Conservation (phyloP, 331 rosid species). For the Stylosanthes scabra region DNA sequence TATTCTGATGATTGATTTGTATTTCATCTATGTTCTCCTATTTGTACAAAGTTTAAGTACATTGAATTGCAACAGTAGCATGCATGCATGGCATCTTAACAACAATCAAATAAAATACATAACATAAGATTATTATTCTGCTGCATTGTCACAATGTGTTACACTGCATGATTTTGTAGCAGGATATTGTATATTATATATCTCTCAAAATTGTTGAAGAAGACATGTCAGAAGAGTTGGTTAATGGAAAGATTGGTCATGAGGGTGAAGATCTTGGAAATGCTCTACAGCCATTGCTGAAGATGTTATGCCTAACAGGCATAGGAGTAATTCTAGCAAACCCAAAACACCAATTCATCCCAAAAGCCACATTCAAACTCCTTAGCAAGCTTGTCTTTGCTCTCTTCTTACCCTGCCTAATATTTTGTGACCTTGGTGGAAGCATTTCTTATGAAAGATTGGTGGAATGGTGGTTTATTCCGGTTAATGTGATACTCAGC, state of each 20-base stretch:
- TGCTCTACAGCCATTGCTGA: constrained; percentile 76
- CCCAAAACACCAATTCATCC: constrained; percentile 66
- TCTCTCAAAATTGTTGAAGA: constrained; percentile 3
- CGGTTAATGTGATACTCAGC: constrained; percentile 71
- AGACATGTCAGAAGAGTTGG: constrained; percentile 49
- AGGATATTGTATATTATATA: constrained; percentile 41
- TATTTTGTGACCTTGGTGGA: constrained; percentile 77
- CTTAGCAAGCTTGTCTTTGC: constrained; percentile 94
- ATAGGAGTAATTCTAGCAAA: constrained; percentile 71
- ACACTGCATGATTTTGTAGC: constrained; percentile 34
- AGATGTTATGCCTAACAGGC: constrained; percentile 68
- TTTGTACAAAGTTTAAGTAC: neutral
- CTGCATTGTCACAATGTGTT: no score
- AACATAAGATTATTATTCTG: no score
- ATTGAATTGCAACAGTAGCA: no score
- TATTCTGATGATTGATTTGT: neutral
- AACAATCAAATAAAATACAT: no score
- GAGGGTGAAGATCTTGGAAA: neutral
- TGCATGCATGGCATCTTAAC: no score
- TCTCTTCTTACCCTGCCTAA: constrained; percentile 85
- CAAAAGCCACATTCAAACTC: constrained; percentile 72
- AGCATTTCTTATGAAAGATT: constrained; percentile 70
- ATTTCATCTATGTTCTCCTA: neutral
- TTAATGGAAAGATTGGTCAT: constrained; percentile 28
- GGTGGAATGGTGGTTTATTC: constrained; percentile 85